Percentiles rank a stretch among this genome's conserved stretches.
These are phyloP conservation scores for Ulota crispa DNA, from an alignment of 225 moss, liverwort and hornwort species.

Conservation along the genomic window DNA sequence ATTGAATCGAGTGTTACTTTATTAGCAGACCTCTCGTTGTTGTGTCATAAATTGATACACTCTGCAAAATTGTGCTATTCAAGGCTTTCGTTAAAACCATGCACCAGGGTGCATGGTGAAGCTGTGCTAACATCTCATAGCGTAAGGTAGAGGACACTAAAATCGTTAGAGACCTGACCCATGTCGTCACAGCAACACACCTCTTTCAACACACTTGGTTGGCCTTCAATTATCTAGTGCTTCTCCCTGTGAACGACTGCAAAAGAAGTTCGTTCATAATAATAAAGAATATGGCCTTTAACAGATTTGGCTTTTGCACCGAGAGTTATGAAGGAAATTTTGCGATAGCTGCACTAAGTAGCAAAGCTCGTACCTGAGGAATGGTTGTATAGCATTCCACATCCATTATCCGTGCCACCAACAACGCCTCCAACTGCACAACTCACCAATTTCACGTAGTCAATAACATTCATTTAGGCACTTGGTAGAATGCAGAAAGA, in stretches of 20 bases:
- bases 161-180: neutral
- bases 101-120: neutral
- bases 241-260: neutral
- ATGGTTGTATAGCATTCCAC: constrained; percentile 69
- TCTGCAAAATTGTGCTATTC: neutral
- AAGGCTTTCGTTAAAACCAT: neutral
- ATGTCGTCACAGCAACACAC: neutral
- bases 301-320: neutral
- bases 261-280: neutral
- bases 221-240: neutral
- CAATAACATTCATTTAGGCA: neutral
- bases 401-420: constrained; percentile 94
- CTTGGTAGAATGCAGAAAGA: neutral
- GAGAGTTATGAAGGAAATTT: neutral
- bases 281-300: neutral
- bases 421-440: constrained; percentile 82
- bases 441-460: constrained; percentile 11
- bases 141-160: neutral
- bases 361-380: constrained; percentile 59
- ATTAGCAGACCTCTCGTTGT: neutral
- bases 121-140: neutral
- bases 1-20: neutral
- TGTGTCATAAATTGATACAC: neutral
- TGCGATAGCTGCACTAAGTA: neutral
- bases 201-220: neutral